Evolutionary conservation across 176 grass and related monocot species (phyloP), one percentile per base, ranked within the genome.

Genomic region (Urochloa ruziziensis): DNA sequence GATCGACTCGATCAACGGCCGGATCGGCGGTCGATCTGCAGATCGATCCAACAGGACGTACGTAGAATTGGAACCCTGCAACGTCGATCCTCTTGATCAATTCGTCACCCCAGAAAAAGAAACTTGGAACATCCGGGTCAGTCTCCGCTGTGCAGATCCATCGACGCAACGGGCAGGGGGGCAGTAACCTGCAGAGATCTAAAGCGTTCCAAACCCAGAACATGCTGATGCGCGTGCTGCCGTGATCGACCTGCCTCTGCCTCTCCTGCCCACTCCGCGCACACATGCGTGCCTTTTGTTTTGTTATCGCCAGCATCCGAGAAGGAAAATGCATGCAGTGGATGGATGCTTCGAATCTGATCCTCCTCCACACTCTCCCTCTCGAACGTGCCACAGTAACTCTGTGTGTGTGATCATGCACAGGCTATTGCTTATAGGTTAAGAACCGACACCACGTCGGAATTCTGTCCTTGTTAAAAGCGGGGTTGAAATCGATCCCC

Each of bases 321-420:
- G 77, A 12, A 16, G 62, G 28, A 16, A 40, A 37, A 52, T 8
- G 13, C 59, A 37, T 46, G 43, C 11, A 14, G 10, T 2, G 14
- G 11, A 74, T 2, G 77, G 77, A 80, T 80, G 62, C 77, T 67
- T 80, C 77, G 62, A 80, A 80, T 67, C 77, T 80, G 77, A 79
- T 33, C 42, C 58, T 18, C n/a, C n/a, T n/a, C n/a, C n/a, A n/a
- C n/a, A n/a, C n/a, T n/a, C n/a, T n/a, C 21, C 14, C 37, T 5
- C 3, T 3, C 27, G 40, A 79, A 79, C 59, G 76, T 79, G 75
- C 43, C 77, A 79, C 77, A 79, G 77, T 48, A 12, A 32, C 56
- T n/a, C n/a, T 5, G 21, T 0, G n/a, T 1, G 36, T 5, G 7
- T 2, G 54, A 57, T 57, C 54, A 57, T 57, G 54, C 56, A 2